Base-by-base conservation (phyloP, 2,329 filamentous ascomycete species). In the Setomelanomma holmii region DNA sequence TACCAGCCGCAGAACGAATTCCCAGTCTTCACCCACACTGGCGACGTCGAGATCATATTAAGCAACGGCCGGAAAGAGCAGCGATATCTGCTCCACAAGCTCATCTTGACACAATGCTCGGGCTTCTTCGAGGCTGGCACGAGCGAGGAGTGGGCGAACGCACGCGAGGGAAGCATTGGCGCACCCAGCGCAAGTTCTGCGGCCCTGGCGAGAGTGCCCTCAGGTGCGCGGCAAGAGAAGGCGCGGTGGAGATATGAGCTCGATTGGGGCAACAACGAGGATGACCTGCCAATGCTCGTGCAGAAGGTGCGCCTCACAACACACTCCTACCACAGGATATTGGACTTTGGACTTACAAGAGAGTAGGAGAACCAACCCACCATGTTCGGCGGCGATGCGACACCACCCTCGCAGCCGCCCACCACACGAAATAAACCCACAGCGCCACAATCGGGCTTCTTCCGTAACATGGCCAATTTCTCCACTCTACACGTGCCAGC, bases 71-170 rank as follows among this genome's bases (percentile, higher is more conserved):
- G 85, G 56, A 86, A 87, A 69, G 89, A 95, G 75, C 90, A 91
- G 71, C 84, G 89, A 55, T 98, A 97, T 72, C 82, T 97, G 40
- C 82, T 98, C 50, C 93, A 98, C 77, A 84, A 88, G 53, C 84
- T 97, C 67, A 96, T 93, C 35, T 79, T 98, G 61, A 88, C 90
- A 24, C 90, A 96, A 75, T 96, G 90, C 68, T 96, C 92, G 5
- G 92, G 91, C 14, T 97, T 96, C 79, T 98, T 98, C 72, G 91
- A 96, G 75, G 89, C 90, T 20, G 90, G 87, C 69, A 92, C 88
- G 39, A 91, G 86, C 66, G 86, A 88, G 51, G 88, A 93, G 71
- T 96, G 91, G 90, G 86, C 87, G 47, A 72, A 71, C 23, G 75
- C 76, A 24, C 68, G 67, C 2, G 68, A 71, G n/a, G 66, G 56